A percentile compares a stretch with the other conserved stretches of the same genome.
These are phyloP conservation scores for Fusarium torulosum DNA, from an alignment of 2,329 filamentous ascomycete genomes.

Conservation along the genomic window DNA sequence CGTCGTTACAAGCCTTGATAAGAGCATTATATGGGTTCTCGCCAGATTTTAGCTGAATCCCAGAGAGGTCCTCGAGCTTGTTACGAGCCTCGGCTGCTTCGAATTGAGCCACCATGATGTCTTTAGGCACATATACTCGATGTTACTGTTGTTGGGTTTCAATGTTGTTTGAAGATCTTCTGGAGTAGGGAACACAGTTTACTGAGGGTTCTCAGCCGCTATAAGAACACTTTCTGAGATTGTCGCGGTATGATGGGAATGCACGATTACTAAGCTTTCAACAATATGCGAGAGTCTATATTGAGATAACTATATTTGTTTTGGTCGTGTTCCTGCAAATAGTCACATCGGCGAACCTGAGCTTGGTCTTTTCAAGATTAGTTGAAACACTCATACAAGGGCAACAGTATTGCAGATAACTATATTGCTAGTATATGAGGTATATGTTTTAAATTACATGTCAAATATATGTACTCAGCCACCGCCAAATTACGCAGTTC, in stretches of 20 bases:
- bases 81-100: constrained; percentile 57
- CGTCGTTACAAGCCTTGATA: constrained; percentile 74
- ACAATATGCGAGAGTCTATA: constrained; percentile 6
- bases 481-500: constrained; percentile 28
- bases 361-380: constrained; percentile 19
- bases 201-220: neutral
- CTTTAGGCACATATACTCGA: neutral
- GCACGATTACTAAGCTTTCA: constrained; percentile 36
- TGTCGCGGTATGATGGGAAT: constrained; percentile 19
- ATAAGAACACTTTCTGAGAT: constrained; percentile 12
- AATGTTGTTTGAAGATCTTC: neutral
- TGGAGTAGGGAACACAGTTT: too few species aligned
- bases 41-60: constrained; percentile 61
- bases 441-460: constrained; percentile 21
- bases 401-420: neutral
- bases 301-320: constrained; percentile 19
- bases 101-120: constrained; percentile 35
- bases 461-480: constrained; percentile 28
- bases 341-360: constrained; percentile 12
- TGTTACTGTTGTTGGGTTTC: neutral
- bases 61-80: constrained; percentile 68
- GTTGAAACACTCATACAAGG: constrained; percentile 19
- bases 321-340: neutral
- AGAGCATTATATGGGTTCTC: constrained; percentile 83
- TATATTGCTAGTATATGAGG: neutral